Conservation (phyloP, 345 rosid genomes). For the Psidium guajava region DNA sequence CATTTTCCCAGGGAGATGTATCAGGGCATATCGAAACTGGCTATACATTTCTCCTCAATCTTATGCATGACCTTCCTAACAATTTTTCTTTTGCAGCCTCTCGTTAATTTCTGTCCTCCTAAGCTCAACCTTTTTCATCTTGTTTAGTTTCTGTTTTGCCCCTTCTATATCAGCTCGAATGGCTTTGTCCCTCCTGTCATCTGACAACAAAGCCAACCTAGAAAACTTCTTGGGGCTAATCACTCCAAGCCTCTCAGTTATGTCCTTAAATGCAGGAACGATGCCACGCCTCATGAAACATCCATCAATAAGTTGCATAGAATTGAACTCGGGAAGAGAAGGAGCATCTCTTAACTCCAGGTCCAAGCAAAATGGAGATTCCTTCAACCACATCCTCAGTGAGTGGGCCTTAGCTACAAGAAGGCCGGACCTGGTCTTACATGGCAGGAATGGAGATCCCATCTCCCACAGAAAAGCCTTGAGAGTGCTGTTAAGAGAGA, state of each 20-base stretch:
- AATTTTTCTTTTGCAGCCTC: neutral
- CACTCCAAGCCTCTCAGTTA: slow-evolving; percentile 61
- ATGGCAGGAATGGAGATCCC: slow-evolving; percentile 93
- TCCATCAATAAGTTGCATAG: slow-evolving; percentile 77
- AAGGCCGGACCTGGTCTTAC: slow-evolving; percentile 70
- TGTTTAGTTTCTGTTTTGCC: slow-evolving; percentile 46
- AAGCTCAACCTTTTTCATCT: slow-evolving; percentile 27
- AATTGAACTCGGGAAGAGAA: slow-evolving; percentile 54
- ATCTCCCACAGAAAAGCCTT: slow-evolving; percentile 96
- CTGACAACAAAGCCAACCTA: slow-evolving; percentile 67
- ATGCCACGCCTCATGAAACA: slow-evolving; percentile 77
- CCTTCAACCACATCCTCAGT: slow-evolving; percentile 95
- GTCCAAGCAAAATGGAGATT: slow-evolving; percentile 92
- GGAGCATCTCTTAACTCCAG: slow-evolving; percentile 67
- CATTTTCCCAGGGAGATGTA: neutral
- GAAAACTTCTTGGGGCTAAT: slow-evolving; percentile 85
- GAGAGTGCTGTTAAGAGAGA: slow-evolving; percentile 71
- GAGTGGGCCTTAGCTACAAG: slow-evolving; percentile 90
- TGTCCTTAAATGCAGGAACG: slow-evolving; percentile 86
- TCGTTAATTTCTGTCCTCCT: slow-evolving; percentile 3
- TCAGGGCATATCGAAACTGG: neutral
- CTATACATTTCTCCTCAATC: neutral
- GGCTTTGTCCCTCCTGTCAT: slow-evolving; percentile 56
- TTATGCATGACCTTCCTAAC: neutral
- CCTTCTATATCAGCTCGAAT: slow-evolving; percentile 67